Base-by-base conservation (phyloP, 345 rosid genomes). In the Streptanthus diversifolius region DNA sequence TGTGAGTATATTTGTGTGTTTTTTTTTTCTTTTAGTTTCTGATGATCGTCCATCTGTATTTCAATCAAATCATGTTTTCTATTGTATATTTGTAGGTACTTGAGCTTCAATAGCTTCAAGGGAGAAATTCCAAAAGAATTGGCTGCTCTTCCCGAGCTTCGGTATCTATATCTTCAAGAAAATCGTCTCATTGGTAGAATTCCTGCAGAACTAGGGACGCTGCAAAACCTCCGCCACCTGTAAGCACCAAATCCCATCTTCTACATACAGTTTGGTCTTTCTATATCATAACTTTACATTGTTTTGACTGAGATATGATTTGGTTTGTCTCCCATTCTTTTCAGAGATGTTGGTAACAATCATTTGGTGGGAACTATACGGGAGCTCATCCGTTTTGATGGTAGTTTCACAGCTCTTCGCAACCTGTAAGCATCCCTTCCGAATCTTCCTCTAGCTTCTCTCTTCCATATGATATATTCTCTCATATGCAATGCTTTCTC, bases 81-180 rank as follows among this genome's bases (percentile, higher is more conserved):
- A 3, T 7, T 24, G 7, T 32, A 24, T 54, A 5, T 41, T 13
- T 1, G 41, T 6, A 93, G 98, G 72, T 88, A 87, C 57, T 72
- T 91, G 88, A 93, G 98, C 85, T 93, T 93, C 85, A 93, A 91
- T 71, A 88, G 80, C 71, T 93, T 93, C 74, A 93, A 89, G 75
- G 98, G 97, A 41, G 95, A 89, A 82, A 93, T 93, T 67, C 97
- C 96, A 1, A 88, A 71, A 74, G 98, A 93, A 80, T 80, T 93
- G 39, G 97, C 96, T 30, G 83, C 79, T 70, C 90, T 93, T 70
- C 95, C 96, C 0, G 90, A 88, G 83, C 98, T 91, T 49, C 93
- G 95, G 12, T 93, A 89, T 77, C 90, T 93, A 21, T 87, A 91
- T 75, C 87, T 93, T 71, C 97, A 93, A 68, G 93, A 93, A 79